phyloP scores from a whole-genome alignment of 2,329 filamentous ascomycete genomes.

The Aspergillus novoparasiticus region DNA sequence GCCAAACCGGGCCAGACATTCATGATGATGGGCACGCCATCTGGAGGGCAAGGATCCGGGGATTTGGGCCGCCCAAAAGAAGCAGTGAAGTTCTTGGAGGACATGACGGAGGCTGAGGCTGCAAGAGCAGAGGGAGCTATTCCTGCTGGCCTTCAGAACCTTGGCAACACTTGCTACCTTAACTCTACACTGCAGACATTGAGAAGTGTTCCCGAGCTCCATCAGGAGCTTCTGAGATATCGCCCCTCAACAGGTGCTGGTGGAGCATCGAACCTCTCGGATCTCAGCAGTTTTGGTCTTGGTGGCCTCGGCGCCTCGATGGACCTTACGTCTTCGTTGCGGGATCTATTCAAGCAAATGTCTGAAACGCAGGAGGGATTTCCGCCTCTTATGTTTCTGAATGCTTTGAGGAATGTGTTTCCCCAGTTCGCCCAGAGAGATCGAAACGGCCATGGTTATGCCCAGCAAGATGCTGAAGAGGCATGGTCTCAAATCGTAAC shows the following conservation, averaged over 20 bases:
- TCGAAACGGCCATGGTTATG: constrained; percentile 79
- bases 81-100: constrained; percentile 85
- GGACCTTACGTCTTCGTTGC: constrained; percentile 76
- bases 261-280: constrained; percentile 38
- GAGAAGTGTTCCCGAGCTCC: constrained; percentile 85
- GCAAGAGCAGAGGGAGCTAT: constrained; percentile 81
- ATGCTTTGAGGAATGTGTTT: constrained; percentile 74
- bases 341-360: constrained; percentile 88
- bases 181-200: constrained; percentile 96
- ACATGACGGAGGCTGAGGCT: constrained; percentile 94
- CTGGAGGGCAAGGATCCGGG: constrained; percentile 60
- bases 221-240: constrained; percentile 73
- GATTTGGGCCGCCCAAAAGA: constrained; percentile 74
- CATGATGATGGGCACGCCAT: constrained; percentile 95
- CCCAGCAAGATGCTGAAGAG: constrained; percentile 98
- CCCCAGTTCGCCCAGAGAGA: constrained; percentile 92
- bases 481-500: constrained; percentile 95
- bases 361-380: constrained; percentile 85
- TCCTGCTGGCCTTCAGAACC: constrained; percentile 84
- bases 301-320: constrained; percentile 61
- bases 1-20: constrained; percentile 84
- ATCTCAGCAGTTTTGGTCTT: constrained; percentile 58
- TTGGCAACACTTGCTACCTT: constrained; percentile 98
- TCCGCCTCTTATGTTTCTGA: constrained; percentile 78
- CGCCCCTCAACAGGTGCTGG: constrained; percentile 40